Percentiles rank a stretch among this genome's conserved stretches.
Evolutionary conservation across 192 early-diverging fungal species (phyloP).

Genomic region (Gamsiella multidivaricata): DNA sequence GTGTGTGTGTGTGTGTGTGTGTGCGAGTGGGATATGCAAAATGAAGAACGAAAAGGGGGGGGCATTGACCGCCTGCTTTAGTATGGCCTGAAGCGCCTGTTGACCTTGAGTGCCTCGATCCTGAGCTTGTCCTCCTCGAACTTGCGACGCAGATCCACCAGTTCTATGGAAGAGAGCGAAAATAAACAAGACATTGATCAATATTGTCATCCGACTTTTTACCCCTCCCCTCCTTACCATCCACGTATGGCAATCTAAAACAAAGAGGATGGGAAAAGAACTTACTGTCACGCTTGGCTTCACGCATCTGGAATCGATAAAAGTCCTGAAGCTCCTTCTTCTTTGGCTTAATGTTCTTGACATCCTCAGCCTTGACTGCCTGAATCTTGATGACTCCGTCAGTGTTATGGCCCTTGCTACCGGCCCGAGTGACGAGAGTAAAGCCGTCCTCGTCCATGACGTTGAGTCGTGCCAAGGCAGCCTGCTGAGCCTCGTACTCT

Average conservation of each 20-base stretch:
- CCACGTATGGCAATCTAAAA: no score
- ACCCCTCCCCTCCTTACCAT: no score
- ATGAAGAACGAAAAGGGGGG: not conserved
- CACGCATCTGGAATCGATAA: constrained; percentile 96
- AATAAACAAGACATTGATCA: no score
- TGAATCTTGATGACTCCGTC: constrained; percentile 75
- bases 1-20: not conserved
- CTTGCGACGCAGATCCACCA: constrained; percentile 86
- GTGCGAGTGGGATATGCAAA: not conserved
- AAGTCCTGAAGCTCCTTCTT: constrained; percentile 89
- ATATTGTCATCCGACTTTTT: no score
- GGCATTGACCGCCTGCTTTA: constrained; percentile 52
- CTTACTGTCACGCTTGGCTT: constrained; percentile 88
- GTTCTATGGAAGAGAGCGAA: constrained; percentile 65
- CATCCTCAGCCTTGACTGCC: constrained; percentile 67
- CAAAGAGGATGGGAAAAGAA: constrained; percentile 10
- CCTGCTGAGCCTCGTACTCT: constrained; percentile 76
- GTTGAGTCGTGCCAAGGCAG: constrained; percentile 73
- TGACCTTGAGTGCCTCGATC: constrained; percentile 82
- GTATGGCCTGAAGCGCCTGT: constrained; percentile 89
- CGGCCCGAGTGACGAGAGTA: constrained; percentile 80
- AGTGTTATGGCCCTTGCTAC: constrained; percentile 70
- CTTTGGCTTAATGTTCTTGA: constrained; percentile 73
- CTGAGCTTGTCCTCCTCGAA: constrained; percentile 93
- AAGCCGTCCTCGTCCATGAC: constrained; percentile 95